These are phyloP conservation scores for Fusarium sacchari DNA, from an alignment of 2,329 filamentous ascomycete genomes.

Conservation along the genomic window DNA sequence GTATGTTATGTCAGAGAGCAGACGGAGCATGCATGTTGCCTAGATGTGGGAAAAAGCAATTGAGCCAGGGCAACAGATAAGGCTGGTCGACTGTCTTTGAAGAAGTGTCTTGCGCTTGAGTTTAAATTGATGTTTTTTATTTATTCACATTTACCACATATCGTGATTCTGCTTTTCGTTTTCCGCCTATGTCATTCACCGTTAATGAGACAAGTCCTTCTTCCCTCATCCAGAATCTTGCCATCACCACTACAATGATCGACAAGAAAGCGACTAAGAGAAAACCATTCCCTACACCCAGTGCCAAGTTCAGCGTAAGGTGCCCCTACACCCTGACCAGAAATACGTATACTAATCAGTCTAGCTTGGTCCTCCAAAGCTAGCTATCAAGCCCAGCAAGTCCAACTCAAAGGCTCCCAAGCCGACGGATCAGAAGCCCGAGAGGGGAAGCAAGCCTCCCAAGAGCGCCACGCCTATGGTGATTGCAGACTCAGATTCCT, in stretches of 20 bases:
- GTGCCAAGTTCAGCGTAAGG: background rate
- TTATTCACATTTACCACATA: fast-evolving
- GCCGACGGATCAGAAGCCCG: background rate
- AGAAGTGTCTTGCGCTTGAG: background rate
- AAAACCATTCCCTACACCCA: background rate
- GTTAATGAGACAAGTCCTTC: background rate
- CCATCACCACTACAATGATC: too few species aligned
- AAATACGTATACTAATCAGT: background rate
- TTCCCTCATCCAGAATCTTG: too few species aligned
- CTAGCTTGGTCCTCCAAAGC: background rate
- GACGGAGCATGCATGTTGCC: background rate
- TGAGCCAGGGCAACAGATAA: background rate
- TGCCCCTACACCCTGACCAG: fast-evolving
- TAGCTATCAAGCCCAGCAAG: too few species aligned
- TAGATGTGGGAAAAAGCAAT: background rate
- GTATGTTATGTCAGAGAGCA: background rate
- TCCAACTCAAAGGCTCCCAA: too few species aligned
- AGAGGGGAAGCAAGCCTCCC: background rate
- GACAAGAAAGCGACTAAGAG: too few species aligned
- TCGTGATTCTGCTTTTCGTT: background rate
- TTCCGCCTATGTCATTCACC: background rate
- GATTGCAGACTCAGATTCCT: background rate
- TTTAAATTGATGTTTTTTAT: background rate
- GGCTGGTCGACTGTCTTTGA: background rate
- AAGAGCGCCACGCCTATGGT: background rate